A percentile compares a stretch with the other conserved stretches of the same genome.
These are phyloP conservation scores for Hanseniaspora lachancei DNA, from an alignment of 805 yeast genomes.

Conservation along the genomic window DNA sequence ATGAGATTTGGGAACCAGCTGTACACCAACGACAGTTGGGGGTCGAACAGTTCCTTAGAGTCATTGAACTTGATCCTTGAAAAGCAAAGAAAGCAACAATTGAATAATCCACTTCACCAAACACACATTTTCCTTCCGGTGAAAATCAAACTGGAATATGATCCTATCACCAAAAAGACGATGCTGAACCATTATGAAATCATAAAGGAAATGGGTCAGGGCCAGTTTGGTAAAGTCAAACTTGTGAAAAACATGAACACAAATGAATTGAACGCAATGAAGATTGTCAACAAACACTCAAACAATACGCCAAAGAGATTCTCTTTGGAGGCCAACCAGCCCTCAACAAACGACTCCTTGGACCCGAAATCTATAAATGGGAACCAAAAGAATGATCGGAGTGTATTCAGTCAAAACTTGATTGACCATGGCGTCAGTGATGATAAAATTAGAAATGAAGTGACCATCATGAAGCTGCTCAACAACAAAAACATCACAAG, in stretches of 20 bases:
- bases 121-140: slow-evolving; percentile 33
- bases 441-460: slow-evolving; percentile 68
- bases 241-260: slow-evolving; percentile 62
- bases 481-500: slow-evolving; percentile 86
- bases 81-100: slow-evolving; percentile 30
- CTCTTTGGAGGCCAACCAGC: slow-evolving; percentile 23
- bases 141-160: slow-evolving; percentile 73
- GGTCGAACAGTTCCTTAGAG: slow-evolving; percentile 26
- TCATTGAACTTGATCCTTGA: slow-evolving; percentile 30
- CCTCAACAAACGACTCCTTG: slow-evolving; percentile 26
- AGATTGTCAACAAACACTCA: slow-evolving; percentile 70
- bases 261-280: slow-evolving; percentile 71
- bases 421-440: slow-evolving; percentile 34
- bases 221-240: slow-evolving; percentile 98
- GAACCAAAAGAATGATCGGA: not conserved
- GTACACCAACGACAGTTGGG: slow-evolving; percentile 14
- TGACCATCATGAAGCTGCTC: slow-evolving; percentile 86
- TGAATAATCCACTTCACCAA: slow-evolving; percentile 33
- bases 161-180: slow-evolving; percentile 71
- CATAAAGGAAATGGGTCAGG: slow-evolving; percentile 73
- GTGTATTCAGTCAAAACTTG: not conserved
- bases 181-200: slow-evolving; percentile 83
- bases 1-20: slow-evolving; percentile 1
- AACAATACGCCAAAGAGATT: slow-evolving; percentile 37
- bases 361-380: slow-evolving; percentile 7